Base-by-base conservation (phyloP, 192 early-diverging fungal species). In the Coemansia sp. region DNA sequence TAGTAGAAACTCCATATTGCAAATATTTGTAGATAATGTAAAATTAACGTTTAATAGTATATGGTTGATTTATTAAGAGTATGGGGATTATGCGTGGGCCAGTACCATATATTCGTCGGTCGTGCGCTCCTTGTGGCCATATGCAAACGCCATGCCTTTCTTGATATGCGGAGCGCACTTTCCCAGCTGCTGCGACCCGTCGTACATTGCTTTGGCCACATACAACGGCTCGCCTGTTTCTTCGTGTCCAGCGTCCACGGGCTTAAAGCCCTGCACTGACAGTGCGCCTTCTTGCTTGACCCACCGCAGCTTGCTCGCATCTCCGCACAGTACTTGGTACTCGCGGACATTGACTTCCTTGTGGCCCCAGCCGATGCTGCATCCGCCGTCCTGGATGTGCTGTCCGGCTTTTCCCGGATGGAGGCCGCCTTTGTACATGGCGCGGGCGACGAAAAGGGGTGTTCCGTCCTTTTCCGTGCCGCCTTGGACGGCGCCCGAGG, bases 241-340 rank as follows among this genome's bases (percentile, higher is more conserved):
- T 45, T 84, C 82, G 6, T 80, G 77, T 4, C 82, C 78, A 3
- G 72, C 82, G 0, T 55, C 57, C 10, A 74, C 68, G 5, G 64
- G 75, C 29, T 53, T 64, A 64, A 68, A 71, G n/a, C 60, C 71
- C 25, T 72, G 56, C 48, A 84, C 63, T 35, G 74, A 67, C 21
- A 86, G 60, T 8, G 59, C 17, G 31, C 85, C 85, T 2, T 74
- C 59, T 57, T 81, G 74, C 16, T 77, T 71, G 26, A 86, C 71
- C 82, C 85, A 87, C 21, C 77, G 65, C 50, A 90, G 75, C 41
- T 64, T 72, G 63, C 70, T 82, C 16, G 85, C 83, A 47, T 79
- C 77, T 35, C 88, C 88, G 64, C 84, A 83, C 51, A 90, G 77
- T 2, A 90, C 81, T 65, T 87, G 80, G 67, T 85, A 88, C 49